Evolutionary conservation across 2,329 filamentous ascomycete species (phyloP).

Genomic region (Gaeumannomyces tritici): DNA sequence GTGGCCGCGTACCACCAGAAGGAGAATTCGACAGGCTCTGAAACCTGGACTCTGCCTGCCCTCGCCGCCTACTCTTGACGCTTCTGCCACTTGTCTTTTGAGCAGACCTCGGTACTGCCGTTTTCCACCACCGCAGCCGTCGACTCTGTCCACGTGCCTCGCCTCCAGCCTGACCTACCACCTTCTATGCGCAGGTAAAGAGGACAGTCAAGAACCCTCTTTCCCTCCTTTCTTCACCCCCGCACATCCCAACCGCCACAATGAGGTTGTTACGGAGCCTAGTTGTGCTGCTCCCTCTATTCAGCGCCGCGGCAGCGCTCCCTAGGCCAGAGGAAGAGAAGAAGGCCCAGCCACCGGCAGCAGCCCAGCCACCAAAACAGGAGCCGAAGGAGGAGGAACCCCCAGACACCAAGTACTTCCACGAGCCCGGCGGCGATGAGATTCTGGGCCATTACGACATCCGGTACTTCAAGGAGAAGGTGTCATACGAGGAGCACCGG

Average conservation of each 20-base stretch:
- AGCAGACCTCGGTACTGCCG: neutral
- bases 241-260: neutral
- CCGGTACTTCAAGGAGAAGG: slow-evolving; percentile 55
- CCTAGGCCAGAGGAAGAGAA: slow-evolving; percentile 1
- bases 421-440: slow-evolving; percentile 51
- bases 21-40: neutral
- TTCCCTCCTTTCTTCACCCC: neutral
- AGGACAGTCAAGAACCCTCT: neutral
- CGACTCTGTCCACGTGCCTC: neutral
- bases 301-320: neutral
- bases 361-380: neutral
- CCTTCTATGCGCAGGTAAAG: neutral
- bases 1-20: neutral
- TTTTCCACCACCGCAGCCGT: neutral
- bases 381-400: neutral
- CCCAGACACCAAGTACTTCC: slow-evolving; percentile 49
- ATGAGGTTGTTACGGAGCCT: slow-evolving; percentile 2
- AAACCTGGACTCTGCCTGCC: neutral
- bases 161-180: neutral
- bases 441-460: slow-evolving; percentile 64
- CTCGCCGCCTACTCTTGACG: neutral
- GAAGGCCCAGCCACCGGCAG: neutral
- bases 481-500: slow-evolving; percentile 58
- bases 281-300: neutral
- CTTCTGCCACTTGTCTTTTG: neutral